Conservation (phyloP, 768 basidiomycete genomes). For the Ephemerocybe angulata region DNA sequence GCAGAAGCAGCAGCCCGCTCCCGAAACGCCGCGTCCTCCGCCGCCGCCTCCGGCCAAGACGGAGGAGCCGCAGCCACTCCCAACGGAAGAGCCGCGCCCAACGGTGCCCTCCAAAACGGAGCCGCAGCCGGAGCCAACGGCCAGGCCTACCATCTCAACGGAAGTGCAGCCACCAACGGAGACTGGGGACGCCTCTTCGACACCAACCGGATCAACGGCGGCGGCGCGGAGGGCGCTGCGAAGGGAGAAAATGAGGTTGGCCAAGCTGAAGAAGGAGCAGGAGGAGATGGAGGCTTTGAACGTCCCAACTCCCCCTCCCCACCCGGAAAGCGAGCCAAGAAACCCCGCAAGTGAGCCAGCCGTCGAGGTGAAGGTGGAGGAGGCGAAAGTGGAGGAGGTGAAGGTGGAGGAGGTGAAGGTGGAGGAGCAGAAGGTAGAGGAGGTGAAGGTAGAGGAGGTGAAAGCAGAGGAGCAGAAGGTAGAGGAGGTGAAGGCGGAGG, state of each 20-base stretch:
- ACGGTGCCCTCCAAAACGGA: too few relatives aligned
- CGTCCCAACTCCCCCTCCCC: slow-evolving; percentile 9
- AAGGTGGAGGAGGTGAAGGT: slow-evolving; percentile 5
- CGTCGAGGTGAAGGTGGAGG: background rate
- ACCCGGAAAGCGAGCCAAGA: slow-evolving; percentile 2
- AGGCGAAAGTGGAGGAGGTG: slow-evolving; percentile 1
- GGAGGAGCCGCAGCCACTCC: background rate
- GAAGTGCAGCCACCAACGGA: background rate
- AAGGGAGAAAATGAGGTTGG: background rate
- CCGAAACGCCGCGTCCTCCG: slow-evolving; percentile 7
- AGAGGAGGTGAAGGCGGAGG: background rate
- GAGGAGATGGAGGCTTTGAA: background rate
- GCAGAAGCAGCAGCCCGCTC: slow-evolving; percentile 12
- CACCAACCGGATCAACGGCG: background rate
- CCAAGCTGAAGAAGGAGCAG: background rate
- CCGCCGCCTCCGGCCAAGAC: background rate
- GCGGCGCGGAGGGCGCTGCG: background rate
- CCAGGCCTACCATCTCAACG: background rate
- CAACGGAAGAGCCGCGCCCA: background rate
- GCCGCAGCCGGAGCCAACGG: slow-evolving; percentile 3
- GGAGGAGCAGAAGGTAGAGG: background rate
- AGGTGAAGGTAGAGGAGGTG: background rate
- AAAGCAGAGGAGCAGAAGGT: slow-evolving; percentile 7
- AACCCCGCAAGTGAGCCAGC: background rate
- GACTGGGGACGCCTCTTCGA: background rate